Evolutionary conservation across 208 protist genomes (phyloP).

Genomic region (Acanthamoeba comandoni): DNA sequence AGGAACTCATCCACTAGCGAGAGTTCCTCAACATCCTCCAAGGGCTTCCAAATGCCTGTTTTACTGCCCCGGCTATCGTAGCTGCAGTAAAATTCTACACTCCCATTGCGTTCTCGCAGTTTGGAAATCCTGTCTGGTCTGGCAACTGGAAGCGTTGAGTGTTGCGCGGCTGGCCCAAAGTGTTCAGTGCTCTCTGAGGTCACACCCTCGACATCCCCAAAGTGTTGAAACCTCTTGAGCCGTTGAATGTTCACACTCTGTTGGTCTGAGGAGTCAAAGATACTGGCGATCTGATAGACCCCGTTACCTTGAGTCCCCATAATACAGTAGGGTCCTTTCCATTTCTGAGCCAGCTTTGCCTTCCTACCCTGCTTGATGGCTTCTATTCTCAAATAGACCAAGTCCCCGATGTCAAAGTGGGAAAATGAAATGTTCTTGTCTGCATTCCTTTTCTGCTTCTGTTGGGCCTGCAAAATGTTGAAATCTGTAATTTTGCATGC

Average conservation of each 20-base stretch:
- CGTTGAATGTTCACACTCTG: neutral
- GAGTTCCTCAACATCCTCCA: too few species aligned
- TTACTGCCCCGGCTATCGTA: too few species aligned
- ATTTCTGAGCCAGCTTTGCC: conserved; percentile 7
- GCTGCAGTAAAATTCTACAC: too few species aligned
- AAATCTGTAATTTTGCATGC: neutral
- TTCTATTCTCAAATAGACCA: neutral
- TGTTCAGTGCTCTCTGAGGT: neutral
- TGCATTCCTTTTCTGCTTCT: neutral
- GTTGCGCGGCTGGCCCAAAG: too few species aligned
- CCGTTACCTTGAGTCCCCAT: neutral
- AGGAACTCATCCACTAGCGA: too few species aligned
- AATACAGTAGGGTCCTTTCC: neutral
- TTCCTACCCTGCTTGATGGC: neutral
- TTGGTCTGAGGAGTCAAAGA: neutral
- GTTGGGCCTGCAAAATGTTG: neutral
- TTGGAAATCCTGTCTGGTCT: too few species aligned
- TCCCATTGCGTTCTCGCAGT: too few species aligned
- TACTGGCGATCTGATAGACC: neutral
- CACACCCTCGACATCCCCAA: neutral
- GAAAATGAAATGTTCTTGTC: neutral
- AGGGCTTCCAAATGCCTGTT: too few species aligned
- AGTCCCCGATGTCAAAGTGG: neutral
- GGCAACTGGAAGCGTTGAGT: too few species aligned
- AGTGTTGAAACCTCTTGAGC: conserved; percentile 13